Evolutionary conservation across 1,139 yeast genomes (phyloP), one percentile per base, ranked within the genome.

Genomic region (Protomyces macrosporus): DNA sequence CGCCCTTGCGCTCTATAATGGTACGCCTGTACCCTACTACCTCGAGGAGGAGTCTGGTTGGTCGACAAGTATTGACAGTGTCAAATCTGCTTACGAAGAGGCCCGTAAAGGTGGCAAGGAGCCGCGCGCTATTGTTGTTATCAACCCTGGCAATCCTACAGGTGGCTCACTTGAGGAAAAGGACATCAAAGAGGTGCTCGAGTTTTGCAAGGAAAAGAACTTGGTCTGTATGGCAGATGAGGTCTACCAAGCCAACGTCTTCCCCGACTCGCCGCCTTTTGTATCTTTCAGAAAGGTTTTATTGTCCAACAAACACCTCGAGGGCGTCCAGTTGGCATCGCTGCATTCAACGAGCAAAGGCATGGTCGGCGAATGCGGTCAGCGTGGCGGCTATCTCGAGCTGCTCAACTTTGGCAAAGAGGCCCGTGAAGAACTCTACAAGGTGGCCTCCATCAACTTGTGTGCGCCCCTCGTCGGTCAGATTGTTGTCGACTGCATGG

Each of bases 341-440:
- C 79, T 93, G 69, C 98, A 93, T 75, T 90, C 98, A 14, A 90
- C 96, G 48, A 91, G 98, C 23, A 93, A 93, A 77, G 98, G 98
- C 74, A 89, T 90, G 72, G 83, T 90, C 70, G 99, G 98, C 66
- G 98, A 93, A 77, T 93, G 98, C 80, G 98, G 98, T 65, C 98
- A 93, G 78, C 86, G 98, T 76, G 98, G 98, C 71, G 98, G 99
- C 3, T 95, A 91, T 79, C 88, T 93, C 95, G 98, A 93, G 76
- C 78, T 91, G 12, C 82, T 86, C 14, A 97, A 97, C 0, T 88
- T 93, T 75, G 78, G 82, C 34, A 79, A 79, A 3, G 91, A 87
- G 57, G 86, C 91, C 16, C 79, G 80, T 70, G 87, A 84, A 51
- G 81, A 88, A 63, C 80, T 93, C 62, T 80, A 88, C 76, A 93